Conservation (phyloP, 192 early-diverging fungal species). For the Umbelopsis vinacea region DNA sequence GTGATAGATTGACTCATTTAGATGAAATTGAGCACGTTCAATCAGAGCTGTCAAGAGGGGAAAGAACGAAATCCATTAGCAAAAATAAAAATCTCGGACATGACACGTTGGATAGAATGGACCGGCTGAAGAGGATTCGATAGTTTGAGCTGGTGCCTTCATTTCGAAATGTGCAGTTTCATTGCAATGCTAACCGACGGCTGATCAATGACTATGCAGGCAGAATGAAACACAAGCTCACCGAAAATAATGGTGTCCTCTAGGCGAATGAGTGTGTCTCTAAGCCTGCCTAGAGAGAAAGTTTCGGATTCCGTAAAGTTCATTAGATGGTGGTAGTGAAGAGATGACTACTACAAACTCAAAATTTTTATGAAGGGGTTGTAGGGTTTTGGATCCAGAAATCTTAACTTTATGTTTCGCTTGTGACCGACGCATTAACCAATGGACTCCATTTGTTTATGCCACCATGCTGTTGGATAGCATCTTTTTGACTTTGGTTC, state of each 20-base stretch:
- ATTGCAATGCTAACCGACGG: no score
- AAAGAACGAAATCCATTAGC: not conserved
- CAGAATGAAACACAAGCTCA: conserved; percentile 20
- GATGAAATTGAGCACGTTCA: conserved; percentile 90
- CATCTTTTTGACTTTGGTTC: no score
- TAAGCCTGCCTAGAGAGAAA: conserved; percentile 55
- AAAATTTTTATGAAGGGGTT: conserved; percentile 3
- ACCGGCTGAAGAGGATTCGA: not conserved
- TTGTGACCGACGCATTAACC: no score
- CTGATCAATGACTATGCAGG: no score
- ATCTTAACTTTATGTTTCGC: no score
- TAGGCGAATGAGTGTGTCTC: conserved; percentile 83
- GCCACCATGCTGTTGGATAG: no score
- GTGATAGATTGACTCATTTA: conserved; percentile 83
- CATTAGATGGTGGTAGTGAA: conserved; percentile 14
- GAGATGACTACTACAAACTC: not conserved
- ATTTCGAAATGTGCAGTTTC: no score
- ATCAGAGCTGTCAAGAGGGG: conserved; percentile 74
- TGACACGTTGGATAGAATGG: not conserved
- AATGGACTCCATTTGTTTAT: no score
- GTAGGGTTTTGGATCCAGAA: not conserved
- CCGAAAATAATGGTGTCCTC: conserved; percentile 97
- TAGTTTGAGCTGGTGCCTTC: not conserved
- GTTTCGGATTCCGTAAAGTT: conserved; percentile 34
- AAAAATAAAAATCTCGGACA: not conserved